Percentiles rank a stretch among this genome's conserved stretches.
phyloP scores from a whole-genome alignment of 176 grass and related monocot species.

The Poa pratensis region DNA sequence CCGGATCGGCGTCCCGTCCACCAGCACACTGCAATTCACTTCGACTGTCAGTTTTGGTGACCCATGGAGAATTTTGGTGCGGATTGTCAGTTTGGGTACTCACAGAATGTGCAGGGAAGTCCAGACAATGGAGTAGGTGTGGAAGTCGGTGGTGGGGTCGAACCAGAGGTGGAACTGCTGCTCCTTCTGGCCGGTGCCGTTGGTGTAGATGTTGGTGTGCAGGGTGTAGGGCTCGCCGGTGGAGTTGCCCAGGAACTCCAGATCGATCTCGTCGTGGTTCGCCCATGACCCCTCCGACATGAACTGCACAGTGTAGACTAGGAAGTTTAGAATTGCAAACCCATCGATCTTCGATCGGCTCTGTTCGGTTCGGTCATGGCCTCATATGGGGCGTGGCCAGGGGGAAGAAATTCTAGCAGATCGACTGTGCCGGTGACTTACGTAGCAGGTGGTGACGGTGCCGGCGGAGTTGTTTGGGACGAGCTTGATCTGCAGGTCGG shows the following conservation, averaged over 20 bases:
- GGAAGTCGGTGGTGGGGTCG: conserved; percentile 77
- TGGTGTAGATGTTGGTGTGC: conserved; percentile 75
- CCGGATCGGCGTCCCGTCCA: conserved; percentile 59
- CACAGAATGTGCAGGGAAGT: conserved; percentile 69
- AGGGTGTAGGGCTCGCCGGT: conserved; percentile 73
- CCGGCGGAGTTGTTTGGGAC: conserved; percentile 79
- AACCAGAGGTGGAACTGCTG: conserved; percentile 91
- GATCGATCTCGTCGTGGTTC: conserved; percentile 83
- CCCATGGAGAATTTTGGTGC: background rate
- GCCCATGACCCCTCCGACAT: conserved; percentile 62
- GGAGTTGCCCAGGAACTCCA: conserved; percentile 83
- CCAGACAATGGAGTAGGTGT: conserved; percentile 88
- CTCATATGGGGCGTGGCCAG: background rate
- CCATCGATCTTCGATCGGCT: background rate
- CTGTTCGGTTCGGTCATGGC: background rate
- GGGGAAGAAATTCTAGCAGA: too few relatives aligned
- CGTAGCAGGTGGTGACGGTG: conserved; percentile 85
- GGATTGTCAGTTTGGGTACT: background rate
- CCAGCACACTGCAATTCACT: conserved; percentile 33
- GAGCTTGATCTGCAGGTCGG: conserved; percentile 75
- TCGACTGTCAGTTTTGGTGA: background rate
- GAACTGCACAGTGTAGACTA: conserved; percentile 35
- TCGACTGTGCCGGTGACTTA: conserved; percentile 15
- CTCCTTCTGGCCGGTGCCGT: conserved; percentile 67
- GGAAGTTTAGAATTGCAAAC: background rate